Evolutionary conservation across 805 yeast species (phyloP).

Genomic region (Priceomyces melissophilus): DNA sequence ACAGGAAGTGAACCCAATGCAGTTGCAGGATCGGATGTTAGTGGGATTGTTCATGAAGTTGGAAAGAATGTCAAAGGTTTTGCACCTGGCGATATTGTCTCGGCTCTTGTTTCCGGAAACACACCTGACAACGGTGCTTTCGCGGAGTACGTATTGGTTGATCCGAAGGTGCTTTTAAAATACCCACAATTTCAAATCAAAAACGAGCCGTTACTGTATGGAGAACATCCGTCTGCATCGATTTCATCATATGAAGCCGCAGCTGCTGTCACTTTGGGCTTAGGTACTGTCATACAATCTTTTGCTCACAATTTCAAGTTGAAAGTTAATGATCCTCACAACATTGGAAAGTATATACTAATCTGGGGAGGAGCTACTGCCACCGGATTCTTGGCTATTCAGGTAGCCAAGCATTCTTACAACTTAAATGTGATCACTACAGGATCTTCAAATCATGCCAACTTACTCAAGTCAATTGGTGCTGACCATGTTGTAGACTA

Average conservation of each 20-base stretch:
- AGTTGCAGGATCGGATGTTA: conserved; percentile 52
- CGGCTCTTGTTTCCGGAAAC: conserved; percentile 54
- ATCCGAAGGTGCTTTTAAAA: conserved; percentile 33
- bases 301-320: conserved; percentile 32
- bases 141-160: conserved; percentile 48
- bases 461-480: conserved; percentile 22
- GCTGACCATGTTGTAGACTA: conserved; percentile 31
- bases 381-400: conserved; percentile 29
- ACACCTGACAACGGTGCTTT: conserved; percentile 55
- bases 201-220: conserved; percentile 16
- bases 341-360: conserved; percentile 17
- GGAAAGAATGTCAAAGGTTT: conserved; percentile 39
- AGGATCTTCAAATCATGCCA: conserved; percentile 23
- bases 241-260: conserved; percentile 60
- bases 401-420: conserved; percentile 26
- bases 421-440: conserved; percentile 29
- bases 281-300: conserved; percentile 46
- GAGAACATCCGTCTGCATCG: conserved; percentile 29
- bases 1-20: too few relatives aligned
- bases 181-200: conserved; percentile 12
- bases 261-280: conserved; percentile 54
- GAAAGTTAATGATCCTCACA: conserved; percentile 10
- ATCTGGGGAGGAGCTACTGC: conserved; percentile 39
- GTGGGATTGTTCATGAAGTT: conserved; percentile 54
- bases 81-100: conserved; percentile 53